A percentile compares a stretch with the other conserved stretches of the same genome.
Conservation (phyloP, 306 rosid genomes). For the Cyamopsis tetragonoloba region DNA sequence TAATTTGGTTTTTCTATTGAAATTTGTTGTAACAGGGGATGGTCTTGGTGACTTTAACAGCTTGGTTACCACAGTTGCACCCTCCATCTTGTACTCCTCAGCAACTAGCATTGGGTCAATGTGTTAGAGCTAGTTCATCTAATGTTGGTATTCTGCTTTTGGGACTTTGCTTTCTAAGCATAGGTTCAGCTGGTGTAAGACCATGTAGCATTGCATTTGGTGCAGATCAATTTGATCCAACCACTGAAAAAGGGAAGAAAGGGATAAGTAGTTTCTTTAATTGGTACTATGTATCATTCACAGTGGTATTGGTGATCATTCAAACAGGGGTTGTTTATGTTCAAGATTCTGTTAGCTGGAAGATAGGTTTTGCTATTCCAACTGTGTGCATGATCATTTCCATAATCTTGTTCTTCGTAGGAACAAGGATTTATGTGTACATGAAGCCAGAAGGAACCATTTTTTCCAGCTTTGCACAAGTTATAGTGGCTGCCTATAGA, state of each 20-base stretch:
- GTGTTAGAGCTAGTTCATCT: constrained; percentile 33
- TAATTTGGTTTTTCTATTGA: not conserved
- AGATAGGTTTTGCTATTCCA: constrained; percentile 71
- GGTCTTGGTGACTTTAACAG: constrained; percentile 57
- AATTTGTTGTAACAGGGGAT: constrained; percentile 51
- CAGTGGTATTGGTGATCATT: constrained; percentile 38
- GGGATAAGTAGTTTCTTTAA: constrained; percentile 67
- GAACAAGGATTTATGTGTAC: constrained; percentile 48
- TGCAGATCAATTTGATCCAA: constrained; percentile 68
- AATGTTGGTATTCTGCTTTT: constrained; percentile 41
- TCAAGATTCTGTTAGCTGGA: constrained; percentile 80
- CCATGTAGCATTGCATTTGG: constrained; percentile 94
- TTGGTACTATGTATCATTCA: constrained; percentile 55
- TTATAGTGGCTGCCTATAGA: constrained; percentile 56
- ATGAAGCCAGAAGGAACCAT: constrained; percentile 65
- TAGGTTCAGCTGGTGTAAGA: constrained; percentile 68
- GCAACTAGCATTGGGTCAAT: constrained; percentile 31
- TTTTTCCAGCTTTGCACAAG: constrained; percentile 53
- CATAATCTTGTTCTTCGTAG: constrained; percentile 53
- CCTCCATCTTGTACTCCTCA: constrained; percentile 49
- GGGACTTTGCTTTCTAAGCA: constrained; percentile 47
- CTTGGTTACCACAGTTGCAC: constrained; percentile 57
- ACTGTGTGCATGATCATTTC: constrained; percentile 51
- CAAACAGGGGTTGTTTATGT: constrained; percentile 56
- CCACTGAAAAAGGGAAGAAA: constrained; percentile 55